phyloP scores from a whole-genome alignment of 768 basidiomycete species.

The Xerocomellus dryophilus region DNA sequence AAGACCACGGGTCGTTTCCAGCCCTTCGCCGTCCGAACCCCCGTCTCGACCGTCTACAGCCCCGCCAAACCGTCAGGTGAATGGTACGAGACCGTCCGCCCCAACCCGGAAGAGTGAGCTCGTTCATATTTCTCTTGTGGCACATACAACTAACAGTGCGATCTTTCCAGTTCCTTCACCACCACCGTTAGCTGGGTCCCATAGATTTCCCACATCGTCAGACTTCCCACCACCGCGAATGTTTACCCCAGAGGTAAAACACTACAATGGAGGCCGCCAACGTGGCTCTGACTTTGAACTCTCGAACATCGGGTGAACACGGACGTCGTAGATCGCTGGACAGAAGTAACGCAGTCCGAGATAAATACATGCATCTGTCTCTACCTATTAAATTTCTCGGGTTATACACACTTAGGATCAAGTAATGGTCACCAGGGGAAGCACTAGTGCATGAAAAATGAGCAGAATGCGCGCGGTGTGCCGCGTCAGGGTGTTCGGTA shows the following conservation, averaged over 20 bases:
- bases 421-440: neutral
- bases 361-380: neutral
- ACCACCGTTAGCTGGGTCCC: conserved; percentile 61
- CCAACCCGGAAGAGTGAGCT: conserved; percentile 49
- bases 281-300: conserved; percentile 73
- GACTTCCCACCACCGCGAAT: conserved; percentile 77
- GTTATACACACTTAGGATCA: too few species aligned
- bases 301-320: conserved; percentile 28
- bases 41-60: conserved; percentile 11
- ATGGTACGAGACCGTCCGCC: conserved; percentile 35
- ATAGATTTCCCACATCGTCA: conserved; percentile 69
- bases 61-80: conserved; percentile 19
- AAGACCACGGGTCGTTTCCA: conserved; percentile 26
- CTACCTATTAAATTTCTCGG: too few species aligned
- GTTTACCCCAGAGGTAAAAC: conserved; percentile 48
- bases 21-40: conserved; percentile 21
- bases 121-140: neutral
- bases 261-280: conserved; percentile 63
- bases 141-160: conserved; percentile 10
- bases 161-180: conserved; percentile 47
- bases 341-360: neutral
- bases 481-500: too few species aligned
- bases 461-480: neutral
- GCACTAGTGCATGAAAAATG: neutral
- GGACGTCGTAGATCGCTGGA: neutral